A percentile compares a stretch with the other conserved stretches of the same genome.
These are phyloP conservation scores for Talaromyces sp. DNA, from an alignment of 2,329 filamentous ascomycete genomes.

Conservation along the genomic window DNA sequence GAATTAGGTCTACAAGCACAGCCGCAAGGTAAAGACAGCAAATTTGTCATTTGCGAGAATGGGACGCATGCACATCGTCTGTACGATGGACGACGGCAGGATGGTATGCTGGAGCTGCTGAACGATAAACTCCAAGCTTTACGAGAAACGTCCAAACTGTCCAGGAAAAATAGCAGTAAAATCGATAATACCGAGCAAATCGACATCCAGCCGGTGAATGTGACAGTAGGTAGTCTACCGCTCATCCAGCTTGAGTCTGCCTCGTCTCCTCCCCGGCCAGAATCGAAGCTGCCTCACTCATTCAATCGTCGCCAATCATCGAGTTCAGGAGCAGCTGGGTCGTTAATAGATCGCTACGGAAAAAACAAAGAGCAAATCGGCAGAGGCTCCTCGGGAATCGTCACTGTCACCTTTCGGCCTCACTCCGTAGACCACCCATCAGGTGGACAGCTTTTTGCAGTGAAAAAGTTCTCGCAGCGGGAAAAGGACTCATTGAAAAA, in stretches of 20 bases:
- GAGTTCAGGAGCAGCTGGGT: background rate
- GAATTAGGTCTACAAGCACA: constrained; percentile 11
- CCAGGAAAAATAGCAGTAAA: background rate
- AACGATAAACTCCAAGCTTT: constrained; percentile 15
- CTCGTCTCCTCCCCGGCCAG: background rate
- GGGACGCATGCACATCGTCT: constrained; percentile 18
- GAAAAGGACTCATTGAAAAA: constrained; percentile 84
- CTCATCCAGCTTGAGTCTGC: constrained; percentile 4
- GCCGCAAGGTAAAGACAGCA: constrained; percentile 8
- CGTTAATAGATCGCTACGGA: constrained; percentile 16
- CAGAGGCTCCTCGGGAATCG: constrained; percentile 85
- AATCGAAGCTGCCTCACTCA: background rate
- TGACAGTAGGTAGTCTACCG: background rate
- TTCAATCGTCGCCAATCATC: background rate
- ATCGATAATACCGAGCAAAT: background rate
- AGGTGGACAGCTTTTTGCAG: constrained; percentile 77
- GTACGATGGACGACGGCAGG: constrained; percentile 15
- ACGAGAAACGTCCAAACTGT: background rate
- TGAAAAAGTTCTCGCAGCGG: constrained; percentile 84
- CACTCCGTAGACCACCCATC: constrained; percentile 64
- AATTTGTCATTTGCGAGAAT: constrained; percentile 3
- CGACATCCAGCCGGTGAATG: background rate
- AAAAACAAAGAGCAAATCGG: constrained; percentile 53
- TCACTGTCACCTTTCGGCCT: constrained; percentile 84
- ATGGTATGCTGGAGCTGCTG: constrained; percentile 16